A percentile compares a stretch with the other conserved stretches of the same genome.
Conservation (phyloP, 495 filamentous ascomycete genomes). For the Durotheca rogersii region DNA sequence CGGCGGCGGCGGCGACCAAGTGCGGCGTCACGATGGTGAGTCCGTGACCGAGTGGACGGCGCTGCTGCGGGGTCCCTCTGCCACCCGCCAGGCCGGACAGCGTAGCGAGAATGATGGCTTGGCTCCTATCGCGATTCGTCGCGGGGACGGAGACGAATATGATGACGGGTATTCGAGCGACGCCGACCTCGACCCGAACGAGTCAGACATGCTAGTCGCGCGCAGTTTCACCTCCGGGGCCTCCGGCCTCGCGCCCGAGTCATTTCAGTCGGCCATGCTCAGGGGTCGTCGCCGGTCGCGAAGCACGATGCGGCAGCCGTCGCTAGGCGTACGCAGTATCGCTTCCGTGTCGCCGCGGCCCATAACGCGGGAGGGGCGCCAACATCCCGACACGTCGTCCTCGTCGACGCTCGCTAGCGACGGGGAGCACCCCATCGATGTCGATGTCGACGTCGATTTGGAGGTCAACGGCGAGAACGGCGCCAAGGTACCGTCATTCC, state of each 20-base stretch:
- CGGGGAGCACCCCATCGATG: background rate
- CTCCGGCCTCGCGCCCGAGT: slow-evolving; percentile 42
- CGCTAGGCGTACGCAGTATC: slow-evolving; percentile 7
- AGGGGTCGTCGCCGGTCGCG: slow-evolving; percentile 29
- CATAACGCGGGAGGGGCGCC: background rate
- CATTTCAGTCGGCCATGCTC: slow-evolving; percentile 43
- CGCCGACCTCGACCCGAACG: slow-evolving; percentile 39
- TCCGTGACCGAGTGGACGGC: slow-evolving; percentile 14
- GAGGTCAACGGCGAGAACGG: slow-evolving; percentile 4
- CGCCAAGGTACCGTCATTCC: slow-evolving; percentile 29
- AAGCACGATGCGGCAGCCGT: slow-evolving; percentile 7
- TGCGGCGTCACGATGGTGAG: slow-evolving; percentile 4
- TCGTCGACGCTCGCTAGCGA: slow-evolving; percentile 1
- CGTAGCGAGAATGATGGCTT: slow-evolving; percentile 2
- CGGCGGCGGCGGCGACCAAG: background rate
- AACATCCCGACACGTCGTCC: background rate
- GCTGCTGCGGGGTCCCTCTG: slow-evolving; percentile 12
- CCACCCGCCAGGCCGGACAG: too few species aligned
- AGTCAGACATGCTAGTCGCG: slow-evolving; percentile 44
- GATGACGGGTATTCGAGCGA: slow-evolving; percentile 12
- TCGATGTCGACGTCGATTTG: slow-evolving; percentile 3
- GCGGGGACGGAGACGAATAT: slow-evolving; percentile 19
- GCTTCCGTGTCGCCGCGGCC: slow-evolving; percentile 13
- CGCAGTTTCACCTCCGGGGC: slow-evolving; percentile 39
- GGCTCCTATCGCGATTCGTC: slow-evolving; percentile 12